phyloP scores from a whole-genome alignment of 2,329 filamentous ascomycete species.

The Sporothrix schenckii region DNA sequence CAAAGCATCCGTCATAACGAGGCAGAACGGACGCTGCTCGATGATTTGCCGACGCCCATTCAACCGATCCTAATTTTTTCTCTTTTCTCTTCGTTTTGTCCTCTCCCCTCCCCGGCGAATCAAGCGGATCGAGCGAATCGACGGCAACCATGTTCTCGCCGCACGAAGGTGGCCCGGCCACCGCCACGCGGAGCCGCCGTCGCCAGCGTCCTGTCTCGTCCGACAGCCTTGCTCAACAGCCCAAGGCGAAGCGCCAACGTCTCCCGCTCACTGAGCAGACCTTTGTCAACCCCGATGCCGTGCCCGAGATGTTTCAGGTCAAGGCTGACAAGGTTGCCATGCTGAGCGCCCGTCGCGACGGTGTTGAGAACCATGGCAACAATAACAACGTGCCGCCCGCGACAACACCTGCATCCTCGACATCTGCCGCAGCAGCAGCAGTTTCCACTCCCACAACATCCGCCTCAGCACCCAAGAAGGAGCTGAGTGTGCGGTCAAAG shows the following conservation, averaged over 20 bases:
- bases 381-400: constrained; percentile 26
- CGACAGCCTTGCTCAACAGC: constrained; percentile 59
- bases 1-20: background rate
- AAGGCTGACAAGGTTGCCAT: constrained; percentile 57
- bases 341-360: constrained; percentile 52
- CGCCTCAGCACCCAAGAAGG: constrained; percentile 49
- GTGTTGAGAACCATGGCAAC: constrained; percentile 47
- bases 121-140: background rate
- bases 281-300: constrained; percentile 55
- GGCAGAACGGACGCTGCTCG: constrained; percentile 10
- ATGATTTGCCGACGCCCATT: constrained; percentile 26
- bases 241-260: constrained; percentile 66
- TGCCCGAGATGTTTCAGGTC: constrained; percentile 59
- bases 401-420: background rate
- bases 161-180: constrained; percentile 57
- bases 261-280: constrained; percentile 61
- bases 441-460: background rate
- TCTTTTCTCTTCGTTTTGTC: background rate
- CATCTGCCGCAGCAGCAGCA: background rate
- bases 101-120: background rate
- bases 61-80: background rate
- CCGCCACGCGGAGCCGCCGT: constrained; percentile 62
- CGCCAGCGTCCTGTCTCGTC: constrained; percentile 62
- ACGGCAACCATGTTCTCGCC: constrained; percentile 59
- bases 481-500: constrained; percentile 63